Percentiles rank a stretch among this genome's conserved stretches.
These are phyloP conservation scores for Ampelocalamus luodianensis DNA, from an alignment of 176 grass and related monocot species.

Conservation along the genomic window DNA sequence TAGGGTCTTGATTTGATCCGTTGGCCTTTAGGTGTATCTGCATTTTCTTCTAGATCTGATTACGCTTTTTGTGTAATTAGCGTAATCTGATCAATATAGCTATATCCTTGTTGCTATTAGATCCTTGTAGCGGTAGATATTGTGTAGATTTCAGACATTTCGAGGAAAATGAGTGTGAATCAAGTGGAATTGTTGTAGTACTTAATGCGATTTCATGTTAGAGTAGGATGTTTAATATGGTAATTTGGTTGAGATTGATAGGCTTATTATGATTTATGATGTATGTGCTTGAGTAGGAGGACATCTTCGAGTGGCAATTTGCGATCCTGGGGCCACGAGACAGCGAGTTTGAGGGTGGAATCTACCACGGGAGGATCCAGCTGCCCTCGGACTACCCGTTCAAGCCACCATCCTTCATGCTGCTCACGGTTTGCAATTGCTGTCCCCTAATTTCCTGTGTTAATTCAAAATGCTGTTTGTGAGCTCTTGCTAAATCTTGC, in stretches of 20 bases:
- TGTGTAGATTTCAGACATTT: background rate
- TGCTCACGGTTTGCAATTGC: conserved; percentile 66
- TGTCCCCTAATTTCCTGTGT: background rate
- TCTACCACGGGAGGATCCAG: conserved; percentile 96
- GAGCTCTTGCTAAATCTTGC: conserved; percentile 9
- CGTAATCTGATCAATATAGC: background rate
- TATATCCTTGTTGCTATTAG: background rate
- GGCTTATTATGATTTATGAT: background rate
- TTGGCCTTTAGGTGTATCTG: background rate
- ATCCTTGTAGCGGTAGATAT: background rate
- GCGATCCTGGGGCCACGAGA: conserved; percentile 84
- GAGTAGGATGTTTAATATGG: background rate
- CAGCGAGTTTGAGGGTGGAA: conserved; percentile 96
- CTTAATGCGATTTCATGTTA: background rate
- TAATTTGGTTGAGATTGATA: background rate
- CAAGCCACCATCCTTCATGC: conserved; percentile 95
- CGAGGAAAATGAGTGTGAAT: background rate
- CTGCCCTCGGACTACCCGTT: conserved; percentile 93
- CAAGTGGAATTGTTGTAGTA: background rate
- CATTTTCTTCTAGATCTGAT: conserved; percentile 37
- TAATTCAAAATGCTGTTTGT: background rate
- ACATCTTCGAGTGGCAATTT: conserved; percentile 99
- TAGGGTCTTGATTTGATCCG: conserved; percentile 6
- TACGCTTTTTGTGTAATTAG: background rate
- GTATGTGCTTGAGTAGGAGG: conserved; percentile 57